A percentile compares a stretch with the other conserved stretches of the same genome.
These are phyloP conservation scores for Vachellia collinsii DNA, from an alignment of 306 rosid species.

Conservation along the genomic window DNA sequence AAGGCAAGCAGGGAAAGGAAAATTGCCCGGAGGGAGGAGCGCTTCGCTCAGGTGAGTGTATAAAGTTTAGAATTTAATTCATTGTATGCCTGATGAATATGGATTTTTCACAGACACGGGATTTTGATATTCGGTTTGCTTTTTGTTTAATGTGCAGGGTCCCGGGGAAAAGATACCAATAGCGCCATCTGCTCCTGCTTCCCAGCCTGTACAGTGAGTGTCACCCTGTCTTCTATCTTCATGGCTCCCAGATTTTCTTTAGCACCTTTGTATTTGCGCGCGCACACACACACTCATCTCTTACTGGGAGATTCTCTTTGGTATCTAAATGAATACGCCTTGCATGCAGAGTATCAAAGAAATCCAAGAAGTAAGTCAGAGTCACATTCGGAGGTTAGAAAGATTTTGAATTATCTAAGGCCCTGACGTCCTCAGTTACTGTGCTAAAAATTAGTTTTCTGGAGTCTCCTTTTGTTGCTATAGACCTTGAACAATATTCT, in stretches of 20 bases:
- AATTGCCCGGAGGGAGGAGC: constrained; percentile 87
- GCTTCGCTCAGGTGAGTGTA: constrained; percentile 72
- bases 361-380: constrained; percentile 67
- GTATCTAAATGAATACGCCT: background rate
- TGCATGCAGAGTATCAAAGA: constrained; percentile 73
- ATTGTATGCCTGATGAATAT: background rate
- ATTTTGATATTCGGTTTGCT: constrained; percentile 1
- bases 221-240: background rate
- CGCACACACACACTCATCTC: too few relatives aligned
- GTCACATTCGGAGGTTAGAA: background rate
- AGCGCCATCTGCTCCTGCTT: constrained; percentile 44
- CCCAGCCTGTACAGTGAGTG: constrained; percentile 77
- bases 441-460: constrained; percentile 55
- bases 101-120: background rate
- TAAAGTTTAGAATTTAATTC: background rate
- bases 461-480: constrained; percentile 41
- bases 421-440: constrained; percentile 20
- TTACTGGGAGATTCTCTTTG: background rate
- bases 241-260: background rate
- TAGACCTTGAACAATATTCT: constrained; percentile 41
- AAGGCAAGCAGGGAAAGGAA: constrained; percentile 97
- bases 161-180: constrained; percentile 66
- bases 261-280: background rate
- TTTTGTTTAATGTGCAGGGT: constrained; percentile 53
- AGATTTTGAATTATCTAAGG: background rate